Conservation (phyloP, 169 alveolate genomes). For the Plasmodium knowlesi region DNA sequence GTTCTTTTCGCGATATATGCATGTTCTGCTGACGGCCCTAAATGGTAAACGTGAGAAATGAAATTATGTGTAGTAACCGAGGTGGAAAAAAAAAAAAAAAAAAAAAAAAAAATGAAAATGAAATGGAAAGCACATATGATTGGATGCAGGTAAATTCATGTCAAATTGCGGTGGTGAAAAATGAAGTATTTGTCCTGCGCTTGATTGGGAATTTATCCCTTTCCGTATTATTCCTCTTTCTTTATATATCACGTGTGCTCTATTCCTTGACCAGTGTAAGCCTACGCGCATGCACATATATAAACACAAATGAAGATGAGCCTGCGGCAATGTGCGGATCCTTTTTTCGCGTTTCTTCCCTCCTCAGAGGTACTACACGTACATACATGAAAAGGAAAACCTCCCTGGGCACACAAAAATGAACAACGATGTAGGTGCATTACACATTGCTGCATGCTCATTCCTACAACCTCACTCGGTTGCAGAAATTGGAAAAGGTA, state of each 20-base stretch:
- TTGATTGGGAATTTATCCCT: neutral
- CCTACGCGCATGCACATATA: neutral
- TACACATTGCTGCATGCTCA: neutral
- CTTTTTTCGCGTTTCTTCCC: neutral
- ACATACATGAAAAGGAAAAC: neutral
- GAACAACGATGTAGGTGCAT: neutral
- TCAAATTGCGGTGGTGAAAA: neutral
- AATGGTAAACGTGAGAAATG: slow-evolving; percentile 52
- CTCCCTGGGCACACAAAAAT: neutral
- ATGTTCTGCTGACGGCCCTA: slow-evolving; percentile 43
- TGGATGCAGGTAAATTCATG: neutral
- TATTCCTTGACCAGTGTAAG: neutral
- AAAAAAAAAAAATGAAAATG: neutral
- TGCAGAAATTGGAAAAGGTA: neutral
- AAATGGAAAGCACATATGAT: neutral
- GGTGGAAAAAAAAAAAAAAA: neutral
- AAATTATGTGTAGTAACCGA: slow-evolving; percentile 25
- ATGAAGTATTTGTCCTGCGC: neutral
- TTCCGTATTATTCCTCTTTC: neutral
- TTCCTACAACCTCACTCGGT: neutral
- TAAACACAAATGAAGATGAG: neutral
- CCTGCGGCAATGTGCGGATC: neutral
- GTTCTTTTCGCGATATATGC: slow-evolving; percentile 1
- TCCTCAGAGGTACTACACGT: neutral
- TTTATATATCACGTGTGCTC: neutral